Conservation (phyloP, 192 early-diverging fungal genomes). For the Rhizophagus sp. region DNA sequence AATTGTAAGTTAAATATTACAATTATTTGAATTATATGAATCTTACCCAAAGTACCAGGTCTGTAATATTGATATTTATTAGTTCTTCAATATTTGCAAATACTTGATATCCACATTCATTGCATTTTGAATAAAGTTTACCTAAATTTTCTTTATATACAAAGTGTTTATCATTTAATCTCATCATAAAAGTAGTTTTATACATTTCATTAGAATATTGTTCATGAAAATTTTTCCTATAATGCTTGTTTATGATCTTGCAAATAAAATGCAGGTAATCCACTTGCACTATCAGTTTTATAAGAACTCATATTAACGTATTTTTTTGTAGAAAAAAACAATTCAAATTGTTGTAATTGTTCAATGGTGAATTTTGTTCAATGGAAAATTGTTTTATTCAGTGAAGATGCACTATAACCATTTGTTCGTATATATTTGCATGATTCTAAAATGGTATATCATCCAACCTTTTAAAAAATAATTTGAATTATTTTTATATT, state of each 20-base stretch:
- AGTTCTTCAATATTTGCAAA: background rate
- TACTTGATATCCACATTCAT: background rate
- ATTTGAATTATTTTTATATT: no score
- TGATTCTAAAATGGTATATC: background rate
- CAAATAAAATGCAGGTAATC: background rate
- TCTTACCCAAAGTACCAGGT: background rate
- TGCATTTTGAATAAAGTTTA: background rate
- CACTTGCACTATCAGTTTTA: background rate
- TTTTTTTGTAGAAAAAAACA: background rate
- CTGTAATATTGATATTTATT: background rate
- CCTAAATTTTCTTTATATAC: slow-evolving; percentile 5
- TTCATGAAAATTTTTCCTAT: background rate
- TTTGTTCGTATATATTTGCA: background rate
- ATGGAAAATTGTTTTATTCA: background rate
- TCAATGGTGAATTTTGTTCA: background rate
- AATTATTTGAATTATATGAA: no score
- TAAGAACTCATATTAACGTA: background rate
- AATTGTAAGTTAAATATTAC: no score
- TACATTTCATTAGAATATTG: background rate
- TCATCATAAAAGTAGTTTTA: background rate
- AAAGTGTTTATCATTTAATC: background rate
- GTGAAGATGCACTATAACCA: background rate
- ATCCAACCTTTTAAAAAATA: background rate
- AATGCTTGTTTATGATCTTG: background rate
- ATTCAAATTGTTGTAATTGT: background rate